phyloP scores from a whole-genome alignment of 139 green algal species.

The Picochlorum costavermella region DNA sequence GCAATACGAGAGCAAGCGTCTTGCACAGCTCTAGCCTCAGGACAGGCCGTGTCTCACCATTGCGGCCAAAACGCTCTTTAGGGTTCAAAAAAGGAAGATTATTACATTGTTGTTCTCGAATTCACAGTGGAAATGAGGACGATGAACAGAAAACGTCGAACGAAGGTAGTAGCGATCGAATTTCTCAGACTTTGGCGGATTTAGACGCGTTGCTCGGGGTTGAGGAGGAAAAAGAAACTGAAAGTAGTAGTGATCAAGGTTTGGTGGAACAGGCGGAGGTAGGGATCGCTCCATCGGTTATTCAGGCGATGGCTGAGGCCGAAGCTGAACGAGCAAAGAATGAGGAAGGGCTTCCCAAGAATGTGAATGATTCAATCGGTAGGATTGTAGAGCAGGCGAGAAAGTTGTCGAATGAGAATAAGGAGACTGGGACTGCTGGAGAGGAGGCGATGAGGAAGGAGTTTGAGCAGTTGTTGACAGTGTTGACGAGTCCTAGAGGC shows the following conservation, averaged over 20 bases:
- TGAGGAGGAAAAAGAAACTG: constrained; percentile 42
- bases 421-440: neutral
- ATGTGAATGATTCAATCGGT: constrained; percentile 12
- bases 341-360: constrained; percentile 5
- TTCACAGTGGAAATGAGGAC: neutral
- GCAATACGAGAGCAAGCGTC: too few species aligned
- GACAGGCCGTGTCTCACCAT: too few species aligned
- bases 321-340: constrained; percentile 25
- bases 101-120: too few species aligned
- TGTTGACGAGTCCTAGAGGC: constrained; percentile 17
- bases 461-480: constrained; percentile 53
- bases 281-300: constrained; percentile 28
- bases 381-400: constrained; percentile 35
- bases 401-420: constrained; percentile 32
- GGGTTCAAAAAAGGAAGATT: too few species aligned
- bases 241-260: constrained; percentile 18
- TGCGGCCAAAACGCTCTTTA: too few species aligned
- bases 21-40: too few species aligned
- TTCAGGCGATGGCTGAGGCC: constrained; percentile 30
- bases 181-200: constrained; percentile 55
- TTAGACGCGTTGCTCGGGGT: constrained; percentile 75
- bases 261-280: neutral
- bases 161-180: constrained; percentile 2
- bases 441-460: constrained; percentile 48
- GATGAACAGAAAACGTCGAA: neutral